These are phyloP conservation scores for Microdochium bolleyi DNA, from an alignment of 2,329 filamentous ascomycete genomes.

Conservation along the genomic window DNA sequence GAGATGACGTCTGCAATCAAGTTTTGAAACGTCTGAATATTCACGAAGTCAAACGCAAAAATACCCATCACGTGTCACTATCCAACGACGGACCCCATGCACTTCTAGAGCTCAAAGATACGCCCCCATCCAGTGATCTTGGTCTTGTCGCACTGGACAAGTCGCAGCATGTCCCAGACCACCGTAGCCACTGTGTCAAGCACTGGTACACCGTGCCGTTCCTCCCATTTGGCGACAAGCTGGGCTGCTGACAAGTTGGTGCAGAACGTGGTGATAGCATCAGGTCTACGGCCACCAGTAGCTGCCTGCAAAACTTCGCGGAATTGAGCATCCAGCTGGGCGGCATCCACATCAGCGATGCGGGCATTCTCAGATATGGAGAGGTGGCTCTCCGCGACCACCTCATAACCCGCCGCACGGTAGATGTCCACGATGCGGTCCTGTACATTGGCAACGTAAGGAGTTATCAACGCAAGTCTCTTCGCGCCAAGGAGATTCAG, in stretches of 20 bases:
- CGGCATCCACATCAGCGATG: conserved; percentile 24
- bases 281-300: conserved; percentile 10
- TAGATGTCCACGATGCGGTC: conserved; percentile 26
- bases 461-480: conserved; percentile 29
- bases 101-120: neutral
- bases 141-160: conserved; percentile 1
- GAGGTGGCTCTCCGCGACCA: conserved; percentile 24
- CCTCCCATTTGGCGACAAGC: conserved; percentile 27
- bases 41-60: no score
- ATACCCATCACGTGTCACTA: no score
- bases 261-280: conserved; percentile 30
- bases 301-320: conserved; percentile 17
- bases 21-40: no score
- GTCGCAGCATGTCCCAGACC: conserved; percentile 28
- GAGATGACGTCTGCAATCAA: no score
- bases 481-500: conserved; percentile 15
- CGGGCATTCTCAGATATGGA: conserved; percentile 25
- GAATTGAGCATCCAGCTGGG: conserved; percentile 10
- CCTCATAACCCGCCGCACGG: conserved; percentile 18
- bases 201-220: conserved; percentile 22
- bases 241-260: conserved; percentile 33
- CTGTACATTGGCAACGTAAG: conserved; percentile 31
- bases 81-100: no score
- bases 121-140: neutral
- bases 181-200: conserved; percentile 33